Base-by-base conservation (phyloP, 2,329 filamentous ascomycete species). In the Penicillium sp. region DNA sequence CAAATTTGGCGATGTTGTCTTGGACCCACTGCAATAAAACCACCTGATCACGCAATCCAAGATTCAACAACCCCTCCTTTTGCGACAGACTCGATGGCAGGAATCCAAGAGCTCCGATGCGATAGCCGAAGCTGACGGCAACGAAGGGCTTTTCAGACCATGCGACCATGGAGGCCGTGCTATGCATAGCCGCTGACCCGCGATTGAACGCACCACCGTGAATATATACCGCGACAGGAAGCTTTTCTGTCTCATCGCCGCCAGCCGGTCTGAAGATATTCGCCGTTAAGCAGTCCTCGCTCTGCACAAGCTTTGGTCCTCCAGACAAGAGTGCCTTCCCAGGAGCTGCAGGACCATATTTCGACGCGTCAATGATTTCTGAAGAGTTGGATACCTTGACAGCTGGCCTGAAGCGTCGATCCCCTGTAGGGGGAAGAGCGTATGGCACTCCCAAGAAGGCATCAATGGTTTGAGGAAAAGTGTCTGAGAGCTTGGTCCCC, bases 161-260 rank as follows among this genome's bases (percentile, higher is more conserved):
- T 5, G 81, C 77, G 13, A 87, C 81, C 71, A 89, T 83, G 34
- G 81, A 82, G 0, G 78, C 80, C 57, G 87, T 82, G 64, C 88
- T 80, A 53, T 87, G 78, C 62, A 73, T 74, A 51, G 59, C 53
- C 57, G 65, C 68, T 4, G 63, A 56, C 1, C 32, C 71, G 66
- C 59, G 63, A 61, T 71, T 74, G 48, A 75, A 72, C 8, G 68
- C 67, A 7, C 75, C 75, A 4, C 74, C 75, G 54, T 77, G 75
- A 2, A 77, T 60, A 56, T 75, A 78, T 11, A 76, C 63, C 5
- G 74, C 72, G 2, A 77, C 74, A 0, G 75, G 72, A 3, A 77
- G 57, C 36, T 69, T 71, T 1, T 56, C 54, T 5, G 49, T 40
- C 9, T 53, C 27, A 0, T 14, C 29, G n/a, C 45, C 53, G 34